phyloP scores from a whole-genome alignment of 768 basidiomycete species.

The Tulasnella sp. region DNA sequence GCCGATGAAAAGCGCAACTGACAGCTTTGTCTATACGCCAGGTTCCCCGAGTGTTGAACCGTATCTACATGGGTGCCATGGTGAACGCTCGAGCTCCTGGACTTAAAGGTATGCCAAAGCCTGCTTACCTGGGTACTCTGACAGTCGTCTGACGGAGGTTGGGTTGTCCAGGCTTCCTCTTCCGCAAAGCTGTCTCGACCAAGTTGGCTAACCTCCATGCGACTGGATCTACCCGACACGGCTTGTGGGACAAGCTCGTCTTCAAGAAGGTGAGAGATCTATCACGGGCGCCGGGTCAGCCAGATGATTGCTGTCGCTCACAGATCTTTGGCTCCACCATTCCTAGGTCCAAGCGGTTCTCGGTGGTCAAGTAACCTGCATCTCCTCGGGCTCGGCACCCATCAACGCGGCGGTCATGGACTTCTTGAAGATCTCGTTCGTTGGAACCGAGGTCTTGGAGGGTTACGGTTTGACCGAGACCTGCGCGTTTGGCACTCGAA shows the following conservation, averaged over 20 bases:
- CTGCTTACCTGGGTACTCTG: not conserved
- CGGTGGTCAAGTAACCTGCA: slow-evolving; percentile 66
- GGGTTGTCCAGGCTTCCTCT: slow-evolving; percentile 40
- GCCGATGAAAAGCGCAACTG: not conserved
- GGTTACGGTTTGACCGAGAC: slow-evolving; percentile 22
- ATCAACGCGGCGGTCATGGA: slow-evolving; percentile 81
- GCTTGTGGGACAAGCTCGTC: slow-evolving; percentile 83
- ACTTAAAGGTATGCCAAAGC: slow-evolving; percentile 51
- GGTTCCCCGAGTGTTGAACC: slow-evolving; percentile 76
- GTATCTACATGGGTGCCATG: slow-evolving; percentile 57
- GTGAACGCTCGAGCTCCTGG: slow-evolving; percentile 61
- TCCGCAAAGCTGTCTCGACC: slow-evolving; percentile 68
- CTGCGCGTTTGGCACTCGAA: slow-evolving; percentile 1
- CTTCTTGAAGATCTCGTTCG: slow-evolving; percentile 78
- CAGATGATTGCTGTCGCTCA: slow-evolving; percentile 24
- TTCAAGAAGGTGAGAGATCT: slow-evolving; percentile 70
- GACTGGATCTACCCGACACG: slow-evolving; percentile 68
- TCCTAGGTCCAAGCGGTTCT: slow-evolving; percentile 70
- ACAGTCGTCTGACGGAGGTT: not conserved
- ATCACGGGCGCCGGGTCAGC: too few relatives aligned
- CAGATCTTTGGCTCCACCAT: slow-evolving; percentile 25
- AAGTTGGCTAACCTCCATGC: slow-evolving; percentile 67
- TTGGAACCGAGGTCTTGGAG: slow-evolving; percentile 46
- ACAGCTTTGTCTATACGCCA: not conserved
- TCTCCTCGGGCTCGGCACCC: slow-evolving; percentile 86